Evolutionary conservation across 805 yeast species (phyloP).

Genomic region (Hermanozyma aechmeae): DNA sequence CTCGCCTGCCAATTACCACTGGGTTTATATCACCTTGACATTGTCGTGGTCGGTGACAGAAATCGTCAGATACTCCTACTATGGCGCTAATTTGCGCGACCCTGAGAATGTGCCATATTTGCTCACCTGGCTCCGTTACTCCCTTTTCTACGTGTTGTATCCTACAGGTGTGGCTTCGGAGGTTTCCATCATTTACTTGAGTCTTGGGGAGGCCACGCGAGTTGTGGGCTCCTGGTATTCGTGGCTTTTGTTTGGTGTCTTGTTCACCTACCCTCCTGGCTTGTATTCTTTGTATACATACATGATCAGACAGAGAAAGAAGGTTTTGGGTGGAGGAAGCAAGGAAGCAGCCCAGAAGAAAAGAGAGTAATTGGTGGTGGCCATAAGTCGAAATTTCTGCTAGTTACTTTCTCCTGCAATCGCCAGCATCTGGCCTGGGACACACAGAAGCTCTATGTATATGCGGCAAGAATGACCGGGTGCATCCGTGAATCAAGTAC

Average conservation of each 20-base stretch:
- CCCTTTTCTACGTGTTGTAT: slow-evolving; percentile 70
- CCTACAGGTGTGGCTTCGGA: slow-evolving; percentile 93
- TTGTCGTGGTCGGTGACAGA: slow-evolving; percentile 95
- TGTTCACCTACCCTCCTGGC: slow-evolving; percentile 77
- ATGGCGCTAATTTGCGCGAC: slow-evolving; percentile 55
- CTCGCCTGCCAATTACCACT: slow-evolving; percentile 50
- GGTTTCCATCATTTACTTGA: slow-evolving; percentile 54
- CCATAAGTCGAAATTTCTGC: too few relatives aligned
- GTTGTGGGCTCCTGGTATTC: slow-evolving; percentile 44
- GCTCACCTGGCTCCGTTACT: slow-evolving; percentile 72
- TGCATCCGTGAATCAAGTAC: too few relatives aligned
- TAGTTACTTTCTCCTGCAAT: too few relatives aligned
- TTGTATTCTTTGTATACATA: slow-evolving; percentile 76
- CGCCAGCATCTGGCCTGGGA: too few relatives aligned
- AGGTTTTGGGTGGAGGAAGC: slow-evolving; percentile 43
- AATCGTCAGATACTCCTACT: slow-evolving; percentile 78
- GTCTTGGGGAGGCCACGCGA: slow-evolving; percentile 60
- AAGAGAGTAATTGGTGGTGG: too few relatives aligned
- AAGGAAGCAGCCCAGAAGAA: slow-evolving; percentile 8
- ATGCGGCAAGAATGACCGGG: too few relatives aligned
- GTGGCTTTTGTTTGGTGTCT: slow-evolving; percentile 42
- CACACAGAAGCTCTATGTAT: too few relatives aligned
- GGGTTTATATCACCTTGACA: slow-evolving; percentile 59
- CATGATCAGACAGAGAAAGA: slow-evolving; percentile 82
- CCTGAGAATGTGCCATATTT: slow-evolving; percentile 44